Base-by-base conservation (phyloP, 805 yeast species). In the Candida ficus region DNA sequence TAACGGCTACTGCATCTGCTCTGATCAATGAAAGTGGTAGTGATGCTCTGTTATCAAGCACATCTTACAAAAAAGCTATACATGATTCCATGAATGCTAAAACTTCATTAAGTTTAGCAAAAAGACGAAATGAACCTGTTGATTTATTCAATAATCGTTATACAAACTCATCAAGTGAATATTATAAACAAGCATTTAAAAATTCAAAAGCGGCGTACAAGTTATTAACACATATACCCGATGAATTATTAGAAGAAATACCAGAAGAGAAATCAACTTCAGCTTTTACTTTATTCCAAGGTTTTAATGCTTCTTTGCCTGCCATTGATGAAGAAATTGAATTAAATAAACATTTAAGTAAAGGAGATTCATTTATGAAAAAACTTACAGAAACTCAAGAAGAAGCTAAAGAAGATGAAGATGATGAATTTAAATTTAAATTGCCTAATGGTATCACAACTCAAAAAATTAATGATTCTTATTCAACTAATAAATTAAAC, bases 221-320 rank as follows among this genome's bases (percentile, higher is more conserved):
- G 46, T 75, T 76, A 22, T 61, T 76, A 40, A 67, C 75, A 23
- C 62, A 70, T 37, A 64, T 83, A n/a, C 73, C 84, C 14, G 85
- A 79, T 48, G 85, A 80, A 27, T 51, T 83, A 46, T 63, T 84
- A 26, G 55, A 61, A 7, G 77, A 79, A 37, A 60, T 80, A 14
- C 85, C 86, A 8, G 43, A 42, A 6, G 56, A 45, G 33, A 30
- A 37, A 22, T 28, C 51, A n/a, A 54, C 54, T 14, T 51, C 58
- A 7, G 72, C 56, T 9, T 76, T 75, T 47, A 76, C 88, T 3
- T 60, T 83, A 18, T 80, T 73, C 52, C 90, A 83, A 58, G 89
- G 90, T 2, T 80, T 83, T 54, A 68, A 70, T 50, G 85, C 87
- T 4, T 65, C 75, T 1, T 55, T 71, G 27, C 78, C 78, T 1